These are phyloP conservation scores for Fragaria iinumae DNA, from an alignment of 306 rosid genomes.

Conservation along the genomic window DNA sequence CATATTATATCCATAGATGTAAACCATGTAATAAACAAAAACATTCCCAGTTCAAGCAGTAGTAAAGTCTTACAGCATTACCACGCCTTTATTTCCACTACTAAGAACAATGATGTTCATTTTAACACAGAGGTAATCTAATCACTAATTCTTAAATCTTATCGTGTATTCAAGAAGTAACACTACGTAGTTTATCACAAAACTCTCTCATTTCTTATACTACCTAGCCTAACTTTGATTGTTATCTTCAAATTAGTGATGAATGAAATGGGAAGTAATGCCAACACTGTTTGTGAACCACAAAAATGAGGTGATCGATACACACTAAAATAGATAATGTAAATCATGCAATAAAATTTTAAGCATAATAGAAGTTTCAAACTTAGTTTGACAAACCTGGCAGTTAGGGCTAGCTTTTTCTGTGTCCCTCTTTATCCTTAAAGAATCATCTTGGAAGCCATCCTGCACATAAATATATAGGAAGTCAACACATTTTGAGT, in stretches of 20 bases:
- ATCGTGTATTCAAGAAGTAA: not conserved
- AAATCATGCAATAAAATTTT: not conserved
- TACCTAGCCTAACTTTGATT: not conserved
- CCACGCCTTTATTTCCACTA: constrained; percentile 1
- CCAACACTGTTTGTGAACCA: not conserved
- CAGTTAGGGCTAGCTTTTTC: constrained; percentile 54
- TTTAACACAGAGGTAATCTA: not conserved
- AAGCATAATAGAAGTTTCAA: not conserved
- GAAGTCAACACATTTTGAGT: not conserved
- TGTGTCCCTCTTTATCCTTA: constrained; percentile 77
- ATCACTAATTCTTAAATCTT: not conserved
- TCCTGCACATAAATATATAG: constrained; percentile 51
- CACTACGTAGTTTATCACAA: not conserved
- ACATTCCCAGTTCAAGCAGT: not conserved
- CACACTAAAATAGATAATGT: not conserved
- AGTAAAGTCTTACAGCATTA: not conserved
- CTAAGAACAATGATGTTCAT: not conserved
- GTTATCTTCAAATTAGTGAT: not conserved
- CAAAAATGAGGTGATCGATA: not conserved
- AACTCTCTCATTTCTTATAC: not conserved
- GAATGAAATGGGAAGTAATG: not conserved
- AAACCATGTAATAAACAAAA: not conserved
- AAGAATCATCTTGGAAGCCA: constrained; percentile 85
- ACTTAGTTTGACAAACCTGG: constrained; percentile 54
- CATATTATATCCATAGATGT: not conserved